Conservation (phyloP, 306 rosid genomes). For the Luffa acutangula region DNA sequence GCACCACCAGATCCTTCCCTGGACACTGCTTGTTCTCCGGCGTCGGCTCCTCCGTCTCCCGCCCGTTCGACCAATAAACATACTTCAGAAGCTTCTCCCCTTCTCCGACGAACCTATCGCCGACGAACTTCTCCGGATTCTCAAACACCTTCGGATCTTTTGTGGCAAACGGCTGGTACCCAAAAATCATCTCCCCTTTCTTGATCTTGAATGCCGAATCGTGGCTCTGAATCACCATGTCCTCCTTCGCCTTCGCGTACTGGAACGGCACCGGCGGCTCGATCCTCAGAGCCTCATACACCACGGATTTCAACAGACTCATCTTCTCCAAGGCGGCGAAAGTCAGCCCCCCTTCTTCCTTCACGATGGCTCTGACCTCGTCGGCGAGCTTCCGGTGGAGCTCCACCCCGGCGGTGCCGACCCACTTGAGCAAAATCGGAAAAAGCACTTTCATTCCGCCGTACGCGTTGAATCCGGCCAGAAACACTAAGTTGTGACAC, state of each 20-base stretch:
- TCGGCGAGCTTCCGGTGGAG: conserved; percentile 35
- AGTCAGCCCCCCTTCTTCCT: conserved; percentile 30
- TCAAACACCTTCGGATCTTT: conserved; percentile 48
- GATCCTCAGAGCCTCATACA: conserved; percentile 50
- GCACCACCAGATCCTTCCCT: conserved; percentile 41
- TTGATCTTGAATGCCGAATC: conserved; percentile 47
- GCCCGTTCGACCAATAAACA: conserved; percentile 55
- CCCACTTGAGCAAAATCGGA: conserved; percentile 50
- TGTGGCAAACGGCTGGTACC: conserved; percentile 57
- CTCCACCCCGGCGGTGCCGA: conserved; percentile 34
- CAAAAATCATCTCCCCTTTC: conserved; percentile 65
- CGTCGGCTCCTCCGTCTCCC: conserved; percentile 36
- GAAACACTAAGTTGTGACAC: conserved; percentile 50
- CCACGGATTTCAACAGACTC: conserved; percentile 50
- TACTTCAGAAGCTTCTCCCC: conserved; percentile 37
- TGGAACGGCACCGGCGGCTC: conserved; percentile 73
- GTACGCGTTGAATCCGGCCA: conserved; percentile 49
- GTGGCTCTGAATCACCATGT: conserved; percentile 41
- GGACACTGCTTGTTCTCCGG: conserved; percentile 52
- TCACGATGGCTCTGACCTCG: conserved; percentile 37
- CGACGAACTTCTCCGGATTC: conserved; percentile 35
- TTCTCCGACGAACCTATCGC: conserved; percentile 20
- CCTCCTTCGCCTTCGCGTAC: conserved; percentile 58
- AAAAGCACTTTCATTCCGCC: conserved; percentile 52
- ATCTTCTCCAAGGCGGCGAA: conserved; percentile 29